phyloP scores from a whole-genome alignment of 2,329 filamentous ascomycete species.

The Cryphonectria radicalis region DNA sequence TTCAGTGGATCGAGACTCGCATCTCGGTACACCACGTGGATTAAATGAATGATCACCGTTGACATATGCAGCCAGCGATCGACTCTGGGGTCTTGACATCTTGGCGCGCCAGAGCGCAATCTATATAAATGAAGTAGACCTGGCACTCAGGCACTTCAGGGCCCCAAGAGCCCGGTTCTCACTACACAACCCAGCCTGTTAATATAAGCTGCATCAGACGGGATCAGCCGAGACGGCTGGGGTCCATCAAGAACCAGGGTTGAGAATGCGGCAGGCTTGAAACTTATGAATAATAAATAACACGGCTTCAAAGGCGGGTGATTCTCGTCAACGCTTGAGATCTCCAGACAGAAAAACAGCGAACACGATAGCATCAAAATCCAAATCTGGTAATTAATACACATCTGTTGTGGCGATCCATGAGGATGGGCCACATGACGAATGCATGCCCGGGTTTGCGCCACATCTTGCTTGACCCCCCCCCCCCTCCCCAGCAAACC shows the following conservation, averaged over 20 bases:
- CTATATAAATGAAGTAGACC: neutral
- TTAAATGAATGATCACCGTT: neutral
- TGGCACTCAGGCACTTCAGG: neutral
- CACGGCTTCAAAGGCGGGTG: neutral
- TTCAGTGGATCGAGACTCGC: neutral
- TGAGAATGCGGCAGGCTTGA: neutral
- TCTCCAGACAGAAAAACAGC: neutral
- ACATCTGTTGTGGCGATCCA: neutral
- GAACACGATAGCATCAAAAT: neutral
- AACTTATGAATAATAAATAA: neutral
- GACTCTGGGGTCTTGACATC: neutral
- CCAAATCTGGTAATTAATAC: neutral
- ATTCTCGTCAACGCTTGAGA: neutral
- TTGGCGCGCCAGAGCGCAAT: slow-evolving; percentile 8
- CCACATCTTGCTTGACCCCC: neutral
- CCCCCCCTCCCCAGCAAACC: neutral
- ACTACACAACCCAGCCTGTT: neutral
- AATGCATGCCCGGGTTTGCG: neutral
- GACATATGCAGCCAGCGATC: neutral
- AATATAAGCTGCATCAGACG: slow-evolving; percentile 9
- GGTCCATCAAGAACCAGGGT: neutral
- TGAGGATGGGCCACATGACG: neutral
- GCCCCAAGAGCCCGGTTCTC: neutral
- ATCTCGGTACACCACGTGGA: slow-evolving; percentile 5
- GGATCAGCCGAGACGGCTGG: slow-evolving; percentile 9